Percentiles rank a stretch among this genome's conserved stretches.
These are phyloP conservation scores for Phialocephala sp. DNA, from an alignment of 2,329 filamentous ascomycete genomes.

Conservation along the genomic window DNA sequence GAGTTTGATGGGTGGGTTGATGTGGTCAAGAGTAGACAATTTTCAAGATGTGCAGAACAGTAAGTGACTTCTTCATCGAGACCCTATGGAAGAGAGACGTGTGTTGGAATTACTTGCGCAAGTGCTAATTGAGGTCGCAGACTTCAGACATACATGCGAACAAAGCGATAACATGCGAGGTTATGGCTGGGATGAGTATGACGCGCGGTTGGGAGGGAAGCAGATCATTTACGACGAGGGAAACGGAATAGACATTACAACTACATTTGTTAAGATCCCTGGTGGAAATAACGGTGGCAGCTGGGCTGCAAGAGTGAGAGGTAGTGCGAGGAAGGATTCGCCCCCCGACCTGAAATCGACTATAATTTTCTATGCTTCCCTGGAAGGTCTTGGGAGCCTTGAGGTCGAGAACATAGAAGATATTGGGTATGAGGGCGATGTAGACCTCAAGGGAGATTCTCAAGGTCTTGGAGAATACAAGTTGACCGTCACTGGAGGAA, in stretches of 20 bases:
- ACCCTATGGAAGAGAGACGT: background rate
- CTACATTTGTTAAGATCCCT: conserved; percentile 91
- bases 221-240: conserved; percentile 90
- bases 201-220: conserved; percentile 82
- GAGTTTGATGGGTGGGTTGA: conserved; percentile 79
- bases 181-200: conserved; percentile 98
- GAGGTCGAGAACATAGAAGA: conserved; percentile 61
- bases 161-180: conserved; percentile 92
- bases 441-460: conserved; percentile 74
- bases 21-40: conserved; percentile 88
- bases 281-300: conserved; percentile 85
- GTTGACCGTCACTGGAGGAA: conserved; percentile 75
- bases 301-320: conserved; percentile 90
- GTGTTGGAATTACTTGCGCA: too few species aligned
- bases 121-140: conserved; percentile 50
- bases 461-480: conserved; percentile 79
- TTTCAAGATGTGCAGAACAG: conserved; percentile 77
- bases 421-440: conserved; percentile 61
- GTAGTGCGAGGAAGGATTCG: conserved; percentile 73
- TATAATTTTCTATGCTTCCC: conserved; percentile 79
- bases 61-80: conserved; percentile 50
- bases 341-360: conserved; percentile 73
- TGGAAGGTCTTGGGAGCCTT: conserved; percentile 77
- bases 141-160: conserved; percentile 92
- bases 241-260: conserved; percentile 89